Evolutionary conservation across 306 rosid genomes (phyloP).

Genomic region (Casuarina glauca): DNA sequence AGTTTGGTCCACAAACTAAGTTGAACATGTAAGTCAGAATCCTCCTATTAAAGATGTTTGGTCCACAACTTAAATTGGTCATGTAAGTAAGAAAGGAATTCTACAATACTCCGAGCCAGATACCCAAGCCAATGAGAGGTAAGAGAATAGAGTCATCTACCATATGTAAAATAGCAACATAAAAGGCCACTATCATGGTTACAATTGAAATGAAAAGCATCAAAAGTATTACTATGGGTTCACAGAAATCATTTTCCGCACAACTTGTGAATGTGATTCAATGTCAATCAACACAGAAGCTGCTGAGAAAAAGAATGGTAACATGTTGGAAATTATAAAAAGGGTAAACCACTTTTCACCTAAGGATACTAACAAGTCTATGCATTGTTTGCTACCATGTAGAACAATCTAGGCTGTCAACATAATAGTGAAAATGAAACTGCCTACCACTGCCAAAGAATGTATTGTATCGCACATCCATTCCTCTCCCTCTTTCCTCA

Average conservation of each 20-base stretch:
- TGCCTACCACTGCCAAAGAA: constrained; percentile 16
- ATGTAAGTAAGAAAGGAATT: not conserved
- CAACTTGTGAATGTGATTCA: constrained; percentile 11
- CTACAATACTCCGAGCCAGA: not conserved
- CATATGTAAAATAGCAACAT: not conserved
- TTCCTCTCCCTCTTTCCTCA: constrained; percentile 16
- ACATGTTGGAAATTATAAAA: constrained; percentile 9
- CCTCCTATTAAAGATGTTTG: too few relatives aligned
- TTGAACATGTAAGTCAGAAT: too few relatives aligned
- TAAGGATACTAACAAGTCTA: constrained; percentile 4
- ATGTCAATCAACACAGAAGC: constrained; percentile 13
- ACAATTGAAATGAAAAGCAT: constrained; percentile 12
- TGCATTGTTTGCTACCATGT: constrained; percentile 5
- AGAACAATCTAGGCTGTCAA: constrained; percentile 15
- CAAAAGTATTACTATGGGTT: not conserved
- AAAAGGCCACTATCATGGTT: not conserved
- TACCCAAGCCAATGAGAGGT: not conserved
- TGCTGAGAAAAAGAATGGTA: constrained; percentile 16
- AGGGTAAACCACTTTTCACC: not conserved
- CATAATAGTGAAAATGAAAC: constrained; percentile 25
- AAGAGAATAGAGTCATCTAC: accelerated
- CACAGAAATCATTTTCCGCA: not conserved
- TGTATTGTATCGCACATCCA: constrained; percentile 28
- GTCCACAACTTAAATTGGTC: too few relatives aligned
- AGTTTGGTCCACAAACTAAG: not conserved